Percentiles rank a stretch among this genome's conserved stretches.
Evolutionary conservation across 305 asterid species (phyloP).

Genomic region (Solanum chacoense): DNA sequence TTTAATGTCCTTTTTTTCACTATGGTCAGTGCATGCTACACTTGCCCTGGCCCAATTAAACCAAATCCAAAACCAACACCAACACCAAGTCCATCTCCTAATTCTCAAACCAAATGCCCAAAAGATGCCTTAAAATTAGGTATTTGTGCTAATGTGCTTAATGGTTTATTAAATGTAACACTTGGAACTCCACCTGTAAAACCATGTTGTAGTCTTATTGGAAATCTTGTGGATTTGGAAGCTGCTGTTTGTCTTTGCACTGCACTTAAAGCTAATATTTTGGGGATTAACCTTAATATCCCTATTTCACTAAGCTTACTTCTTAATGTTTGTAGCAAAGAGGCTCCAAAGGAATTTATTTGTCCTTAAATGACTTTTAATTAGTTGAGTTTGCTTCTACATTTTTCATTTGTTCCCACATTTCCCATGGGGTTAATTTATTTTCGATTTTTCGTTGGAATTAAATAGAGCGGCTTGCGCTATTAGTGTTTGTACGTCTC

Average conservation of each 20-base stretch:
- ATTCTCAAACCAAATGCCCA: slow-evolving; percentile 10
- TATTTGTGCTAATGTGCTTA: slow-evolving; percentile 19
- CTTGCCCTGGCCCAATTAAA: background rate
- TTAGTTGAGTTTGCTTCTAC: background rate
- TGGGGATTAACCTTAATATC: slow-evolving; percentile 15
- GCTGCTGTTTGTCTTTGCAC: slow-evolving; percentile 28
- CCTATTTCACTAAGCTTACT: slow-evolving; percentile 11
- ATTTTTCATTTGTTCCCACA: background rate
- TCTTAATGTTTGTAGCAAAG: slow-evolving; percentile 15
- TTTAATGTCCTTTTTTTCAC: slow-evolving; percentile 12
- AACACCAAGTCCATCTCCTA: background rate
- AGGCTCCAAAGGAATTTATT: slow-evolving; percentile 6
- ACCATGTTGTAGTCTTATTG: slow-evolving; percentile 15
- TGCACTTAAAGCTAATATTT: slow-evolving; percentile 17
- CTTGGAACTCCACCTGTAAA: slow-evolving; percentile 13
- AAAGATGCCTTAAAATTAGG: slow-evolving; percentile 17
- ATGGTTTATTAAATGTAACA: slow-evolving; percentile 7
- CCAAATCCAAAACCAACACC: background rate
- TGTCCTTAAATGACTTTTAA: background rate
- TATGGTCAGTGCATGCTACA: slow-evolving; percentile 11
- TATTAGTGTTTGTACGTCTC: background rate
- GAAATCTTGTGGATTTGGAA: slow-evolving; percentile 16
- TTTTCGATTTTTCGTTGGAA: background rate
- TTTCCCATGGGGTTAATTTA: background rate
- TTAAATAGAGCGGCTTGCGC: background rate